Evolutionary conservation across 192 early-diverging fungal species (phyloP), one percentile per base, ranked within the genome.

Genomic region (Coemansia sp.): DNA sequence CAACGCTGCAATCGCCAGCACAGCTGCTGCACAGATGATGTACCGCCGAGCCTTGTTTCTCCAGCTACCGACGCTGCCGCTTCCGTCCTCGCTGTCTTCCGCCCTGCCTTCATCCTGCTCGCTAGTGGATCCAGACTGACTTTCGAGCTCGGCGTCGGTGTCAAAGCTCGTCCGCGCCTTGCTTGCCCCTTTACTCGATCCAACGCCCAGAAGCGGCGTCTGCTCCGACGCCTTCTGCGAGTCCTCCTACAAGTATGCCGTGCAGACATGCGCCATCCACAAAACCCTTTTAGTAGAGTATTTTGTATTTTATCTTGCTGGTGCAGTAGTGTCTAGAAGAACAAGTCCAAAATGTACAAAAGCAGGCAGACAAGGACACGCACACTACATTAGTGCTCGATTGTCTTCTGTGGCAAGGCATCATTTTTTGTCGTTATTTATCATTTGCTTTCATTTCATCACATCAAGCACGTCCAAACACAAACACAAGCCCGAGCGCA

Each of bases 141-240:
- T 31, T 7, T 40, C 51, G 14, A 25, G 32, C 33, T 48, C 55
- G 1, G 33, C 34, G 20, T 33, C 32, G 31, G 55, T 10, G 8
- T 38, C 32, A 7, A 2, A 5, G 32, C 32, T 18, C 20, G 56
- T 18, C 8, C 31, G 31, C 64, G 38, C 8, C 31, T 56, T 57
- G 42, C 42, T 65, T 22, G 16, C 40, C 17, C 30, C 17, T 34
- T 58, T 30, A n/a, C 29, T 33, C 5, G 66, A 28, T 36, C 66
- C 32, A 29, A 32, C 59, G 56, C 29, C 57, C 10, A 67, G 66
- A 10, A 67, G 66, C 18, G 56, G 56, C 28, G 66, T 52, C 52
- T 60, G 42, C 48, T 67, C 66, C 14, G 66, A 60, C 36, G 14
- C 40, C 31, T 40, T 49, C 40, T 25, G 40, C 32, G 33, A 36